Evolutionary conservation across 805 yeast species (phyloP), one percentile per base, ranked within the genome.

Genomic region (Yarrowia divulgata): DNA sequence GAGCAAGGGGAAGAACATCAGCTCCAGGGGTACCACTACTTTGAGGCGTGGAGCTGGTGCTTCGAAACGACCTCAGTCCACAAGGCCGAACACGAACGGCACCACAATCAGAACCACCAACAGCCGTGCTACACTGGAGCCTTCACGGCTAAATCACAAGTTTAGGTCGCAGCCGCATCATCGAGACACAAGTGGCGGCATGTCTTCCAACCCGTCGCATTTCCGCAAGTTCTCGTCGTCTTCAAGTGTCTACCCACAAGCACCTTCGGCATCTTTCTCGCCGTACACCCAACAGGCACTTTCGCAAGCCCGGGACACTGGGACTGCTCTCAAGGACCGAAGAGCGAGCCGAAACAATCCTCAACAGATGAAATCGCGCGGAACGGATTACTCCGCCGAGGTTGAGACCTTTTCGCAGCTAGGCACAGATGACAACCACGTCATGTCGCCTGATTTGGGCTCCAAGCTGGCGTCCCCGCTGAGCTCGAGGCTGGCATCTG

Each of bases 391-490:
- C 50, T 42, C 66, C 13, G 66, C 66, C 13, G 66, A 58, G 16
- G 66, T 58, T 7, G 63, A 57, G 39, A 29, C 48, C 16, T 57
- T 40, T 3, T 57, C 63, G 7, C 63, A 57, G 23, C 9, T 40
- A n/a, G 63, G 49, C 6, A 57, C 63, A 0, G 49, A 57, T 8
- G 49, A 42, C n/a, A 42, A 42, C 8, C 63, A 40, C 3, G 18
- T 57, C 49, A 57, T 57, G 63, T 57, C 63, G 19, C 63, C 63
- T 10, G 49, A 57, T 9, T n/a, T 57, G 49, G 63, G 39, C 19
- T 57, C 63, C 35, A 40, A 57, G 49, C 49, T 57, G 10, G 49
- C 39, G 9, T 42, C 63, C 9, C 63, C 63, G 1, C 23, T 40
- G n/a, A 57, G 63, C 49, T 57, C 63, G 10, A 8, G 63, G 9